Evolutionary conservation across 352 stramenopile species (phyloP), one percentile per base, ranked within the genome.

Genomic region (Plasmopara muralis): DNA sequence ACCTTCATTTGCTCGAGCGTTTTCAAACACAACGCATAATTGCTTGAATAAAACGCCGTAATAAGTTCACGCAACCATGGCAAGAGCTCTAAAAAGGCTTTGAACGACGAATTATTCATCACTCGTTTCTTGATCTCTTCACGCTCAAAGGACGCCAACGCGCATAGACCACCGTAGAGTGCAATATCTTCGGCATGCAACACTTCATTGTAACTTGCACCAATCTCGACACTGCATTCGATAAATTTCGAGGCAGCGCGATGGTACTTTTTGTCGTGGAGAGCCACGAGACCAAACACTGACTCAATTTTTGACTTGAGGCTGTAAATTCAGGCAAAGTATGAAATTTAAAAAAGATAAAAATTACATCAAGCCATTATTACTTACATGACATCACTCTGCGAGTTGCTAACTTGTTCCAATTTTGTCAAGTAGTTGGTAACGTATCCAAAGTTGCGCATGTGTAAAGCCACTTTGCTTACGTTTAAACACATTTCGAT

Each of bases 401-500:
- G 80, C 9, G 70, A 72, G 9, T 43, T 74, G 35, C 70, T 71
- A 38, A 95, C 68, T 65, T 91, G 82, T 56, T 95, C 83, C 45
- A 93, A 65, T 44, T 95, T 95, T 38, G 77, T 80, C 61, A 95
- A 62, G 58, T 95, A 95, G 57, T 89, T 95, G 61, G 74, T 82
- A 38, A 93, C 83, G 34, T 95, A 82, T 13, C 62, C 68, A 51
- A 88, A 95, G 53, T 95, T 90, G 43, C 75, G 68, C 77, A 95
- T 89, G 64, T 93, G 84, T 25, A 95, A 55, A 0, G 78, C 83
- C 50, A 92, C 83, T 72, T 88, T 89, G 65, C 89, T 89, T 18
- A 96, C 81, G 49, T 95, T 93, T 13, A 96, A 60, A 50, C 82
- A 94, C 82, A 94, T 95, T 49, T 95, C 83, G 31, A 94, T 66